Conservation (phyloP, 2,329 filamentous ascomycete genomes). For the Allantophomopsis cytisporea region DNA sequence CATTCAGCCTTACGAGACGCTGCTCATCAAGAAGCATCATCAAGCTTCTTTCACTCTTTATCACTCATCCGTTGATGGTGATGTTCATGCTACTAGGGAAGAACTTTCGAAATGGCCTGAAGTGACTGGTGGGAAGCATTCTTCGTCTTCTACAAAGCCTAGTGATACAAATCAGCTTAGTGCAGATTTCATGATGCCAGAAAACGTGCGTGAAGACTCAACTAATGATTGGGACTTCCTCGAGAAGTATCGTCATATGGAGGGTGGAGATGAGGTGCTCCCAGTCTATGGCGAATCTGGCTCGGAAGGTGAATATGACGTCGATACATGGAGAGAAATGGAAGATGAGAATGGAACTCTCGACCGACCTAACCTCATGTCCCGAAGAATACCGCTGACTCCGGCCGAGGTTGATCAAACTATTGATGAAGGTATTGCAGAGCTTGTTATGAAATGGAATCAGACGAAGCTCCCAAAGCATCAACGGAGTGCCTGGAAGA, state of each 20-base stretch:
- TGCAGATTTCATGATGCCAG: conserved; percentile 5
- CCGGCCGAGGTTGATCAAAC: conserved; percentile 32
- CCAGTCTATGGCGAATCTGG: conserved; percentile 42
- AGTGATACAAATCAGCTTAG: background rate
- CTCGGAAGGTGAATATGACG: conserved; percentile 37
- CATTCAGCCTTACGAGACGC: conserved; percentile 13
- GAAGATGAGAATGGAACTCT: conserved; percentile 29
- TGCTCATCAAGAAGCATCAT: conserved; percentile 10
- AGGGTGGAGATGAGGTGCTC: conserved; percentile 26
- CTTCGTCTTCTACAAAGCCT: background rate
- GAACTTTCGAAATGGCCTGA: conserved; percentile 17
- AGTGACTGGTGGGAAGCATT: conserved; percentile 6
- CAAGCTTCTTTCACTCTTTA: conserved; percentile 20
- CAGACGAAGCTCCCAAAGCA: conserved; percentile 39
- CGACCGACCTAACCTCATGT: conserved; percentile 20
- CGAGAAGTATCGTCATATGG: conserved; percentile 25
- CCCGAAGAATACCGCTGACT: conserved; percentile 20
- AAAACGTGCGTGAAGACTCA: background rate
- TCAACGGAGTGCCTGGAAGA: conserved; percentile 37
- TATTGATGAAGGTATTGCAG: conserved; percentile 38
- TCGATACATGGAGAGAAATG: conserved; percentile 47
- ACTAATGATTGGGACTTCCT: conserved; percentile 13
- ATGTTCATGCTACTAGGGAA: conserved; percentile 11
- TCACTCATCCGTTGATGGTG: conserved; percentile 5
- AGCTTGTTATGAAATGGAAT: conserved; percentile 41